A percentile compares a stretch with the other conserved stretches of the same genome.
Evolutionary conservation across 345 rosid species (phyloP).

Genomic region (Ailanthus altissimus): DNA sequence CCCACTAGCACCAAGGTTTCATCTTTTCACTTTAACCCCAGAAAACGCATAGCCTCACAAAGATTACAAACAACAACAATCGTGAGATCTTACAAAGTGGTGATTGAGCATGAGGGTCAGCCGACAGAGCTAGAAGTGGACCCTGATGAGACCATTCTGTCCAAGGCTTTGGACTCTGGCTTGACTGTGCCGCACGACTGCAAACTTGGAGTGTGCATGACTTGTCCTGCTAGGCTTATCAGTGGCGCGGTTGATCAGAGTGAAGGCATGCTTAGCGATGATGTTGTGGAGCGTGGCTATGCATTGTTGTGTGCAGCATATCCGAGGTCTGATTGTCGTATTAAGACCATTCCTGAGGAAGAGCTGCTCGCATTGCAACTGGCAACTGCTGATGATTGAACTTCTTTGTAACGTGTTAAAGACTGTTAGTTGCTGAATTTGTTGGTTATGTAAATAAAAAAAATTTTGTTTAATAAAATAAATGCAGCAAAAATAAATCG

Average conservation of each 20-base stretch:
- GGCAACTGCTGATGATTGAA: conserved; percentile 82
- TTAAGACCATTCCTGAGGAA: conserved; percentile 88
- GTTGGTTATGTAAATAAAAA: too few species aligned
- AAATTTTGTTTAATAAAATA: too few species aligned
- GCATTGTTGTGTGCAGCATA: conserved; percentile 79
- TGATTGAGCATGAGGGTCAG: conserved; percentile 71
- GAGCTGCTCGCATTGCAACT: conserved; percentile 81
- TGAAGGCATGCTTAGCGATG: conserved; percentile 97
- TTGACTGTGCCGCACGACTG: conserved; percentile 82
- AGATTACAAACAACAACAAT: conserved; percentile 20
- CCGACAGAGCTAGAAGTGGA: conserved; percentile 80
- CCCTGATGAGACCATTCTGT: conserved; percentile 75
- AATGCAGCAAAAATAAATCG: too few species aligned
- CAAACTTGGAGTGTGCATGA: conserved; percentile 98
- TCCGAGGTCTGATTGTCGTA: conserved; percentile 78
- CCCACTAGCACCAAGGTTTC: conserved; percentile 25
- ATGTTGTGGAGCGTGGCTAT: conserved; percentile 87
- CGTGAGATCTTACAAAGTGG: conserved; percentile 61
- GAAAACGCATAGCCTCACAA: not conserved
- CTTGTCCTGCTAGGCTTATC: conserved; percentile 84
- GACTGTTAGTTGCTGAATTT: too few species aligned
- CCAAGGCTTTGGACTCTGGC: conserved; percentile 82
- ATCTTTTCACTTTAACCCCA: conserved; percentile 29
- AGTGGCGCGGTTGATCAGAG: conserved; percentile 85
- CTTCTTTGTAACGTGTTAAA: not conserved